Evolutionary conservation across 2,329 filamentous ascomycete genomes (phyloP).

Genomic region (Alternaria atra): DNA sequence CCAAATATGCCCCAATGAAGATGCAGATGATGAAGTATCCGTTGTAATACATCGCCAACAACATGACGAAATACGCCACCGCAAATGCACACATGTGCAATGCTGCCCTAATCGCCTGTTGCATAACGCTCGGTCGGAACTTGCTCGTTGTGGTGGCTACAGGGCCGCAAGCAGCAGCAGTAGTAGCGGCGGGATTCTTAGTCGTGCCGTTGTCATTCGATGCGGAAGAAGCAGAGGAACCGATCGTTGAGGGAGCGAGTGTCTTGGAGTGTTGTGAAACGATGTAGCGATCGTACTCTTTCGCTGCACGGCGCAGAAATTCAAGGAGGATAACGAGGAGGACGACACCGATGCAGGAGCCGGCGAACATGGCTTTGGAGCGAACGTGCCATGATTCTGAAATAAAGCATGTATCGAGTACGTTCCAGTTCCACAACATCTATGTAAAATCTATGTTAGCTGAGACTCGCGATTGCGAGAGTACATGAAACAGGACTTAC

Average conservation of each 20-base stretch:
- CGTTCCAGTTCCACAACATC: conserved; percentile 86
- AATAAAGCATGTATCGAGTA: conserved; percentile 76
- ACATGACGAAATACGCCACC: conserved; percentile 82
- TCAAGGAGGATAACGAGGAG: conserved; percentile 77
- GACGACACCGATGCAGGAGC: conserved; percentile 81
- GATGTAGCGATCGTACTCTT: conserved; percentile 78
- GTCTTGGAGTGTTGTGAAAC: conserved; percentile 60
- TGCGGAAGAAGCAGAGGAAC: conserved; percentile 28
- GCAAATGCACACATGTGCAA: conserved; percentile 80
- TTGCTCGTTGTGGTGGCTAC: conserved; percentile 1
- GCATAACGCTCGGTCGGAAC: conserved; percentile 67
- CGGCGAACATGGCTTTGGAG: conserved; percentile 76
- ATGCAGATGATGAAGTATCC: conserved; percentile 71
- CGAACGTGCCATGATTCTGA: conserved; percentile 74
- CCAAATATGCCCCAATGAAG: conserved; percentile 49
- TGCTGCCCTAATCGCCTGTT: conserved; percentile 73
- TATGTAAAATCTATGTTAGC: conserved; percentile 15
- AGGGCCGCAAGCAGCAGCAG: conserved; percentile 1
- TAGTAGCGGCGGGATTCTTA: conserved; percentile 22
- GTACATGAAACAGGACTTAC: conserved; percentile 20
- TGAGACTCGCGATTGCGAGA: too few species aligned
- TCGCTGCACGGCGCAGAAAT: conserved; percentile 72
- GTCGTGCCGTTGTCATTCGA: conserved; percentile 14
- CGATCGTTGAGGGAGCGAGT: conserved; percentile 6
- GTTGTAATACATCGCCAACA: conserved; percentile 73